A percentile compares a stretch with the other conserved stretches of the same genome.
Conservation (phyloP, 257 asterid genomes). For the Solanum chaucha region DNA sequence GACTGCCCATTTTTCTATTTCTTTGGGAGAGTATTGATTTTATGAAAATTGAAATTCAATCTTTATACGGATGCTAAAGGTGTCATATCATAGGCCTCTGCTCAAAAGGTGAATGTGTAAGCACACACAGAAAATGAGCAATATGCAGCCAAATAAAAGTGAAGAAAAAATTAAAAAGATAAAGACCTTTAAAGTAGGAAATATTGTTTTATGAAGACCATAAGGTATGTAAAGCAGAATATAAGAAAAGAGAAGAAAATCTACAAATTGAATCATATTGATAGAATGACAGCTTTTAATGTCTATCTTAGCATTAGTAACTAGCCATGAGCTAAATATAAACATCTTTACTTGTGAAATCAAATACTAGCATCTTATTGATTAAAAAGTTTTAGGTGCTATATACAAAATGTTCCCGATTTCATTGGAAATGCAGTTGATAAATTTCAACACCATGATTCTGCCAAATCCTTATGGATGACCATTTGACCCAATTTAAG, state of each 20-base stretch:
- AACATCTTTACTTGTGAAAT: background rate
- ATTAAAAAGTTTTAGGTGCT: too few relatives aligned
- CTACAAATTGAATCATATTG: background rate
- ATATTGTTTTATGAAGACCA: background rate
- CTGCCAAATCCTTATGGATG: background rate
- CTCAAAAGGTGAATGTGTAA: background rate
- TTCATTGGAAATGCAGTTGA: background rate
- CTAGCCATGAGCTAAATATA: background rate
- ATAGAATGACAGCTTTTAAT: background rate
- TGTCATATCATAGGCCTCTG: background rate
- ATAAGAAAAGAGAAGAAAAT: background rate
- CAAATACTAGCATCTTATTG: background rate
- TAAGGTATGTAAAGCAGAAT: background rate
- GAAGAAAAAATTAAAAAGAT: background rate
- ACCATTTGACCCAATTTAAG: background rate
- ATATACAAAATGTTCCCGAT: background rate
- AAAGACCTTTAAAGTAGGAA: background rate
- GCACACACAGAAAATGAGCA: background rate
- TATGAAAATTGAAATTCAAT: background rate
- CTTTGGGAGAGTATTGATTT: background rate
- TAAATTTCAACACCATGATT: background rate
- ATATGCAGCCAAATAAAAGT: too few relatives aligned
- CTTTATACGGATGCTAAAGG: background rate
- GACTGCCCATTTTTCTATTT: background rate
- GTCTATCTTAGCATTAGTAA: background rate